Percentiles rank a stretch among this genome's conserved stretches.
Conservation (phyloP, 495 filamentous ascomycete genomes). For the Pseudoneurospora amorphoporcata region DNA sequence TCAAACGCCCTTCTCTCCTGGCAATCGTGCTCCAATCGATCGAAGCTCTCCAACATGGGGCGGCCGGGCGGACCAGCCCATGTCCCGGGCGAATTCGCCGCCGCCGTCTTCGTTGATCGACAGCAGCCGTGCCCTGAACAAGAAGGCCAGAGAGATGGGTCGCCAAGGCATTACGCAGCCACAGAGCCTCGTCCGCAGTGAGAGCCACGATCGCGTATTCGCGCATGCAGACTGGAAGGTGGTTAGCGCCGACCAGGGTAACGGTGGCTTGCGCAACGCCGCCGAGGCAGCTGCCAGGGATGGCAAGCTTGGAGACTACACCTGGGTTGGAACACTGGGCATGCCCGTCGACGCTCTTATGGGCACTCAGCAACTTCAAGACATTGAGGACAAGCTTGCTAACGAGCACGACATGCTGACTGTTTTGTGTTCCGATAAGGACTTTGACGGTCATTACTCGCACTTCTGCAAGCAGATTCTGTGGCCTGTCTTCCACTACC, state of each 20-base stretch:
- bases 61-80: constrained; percentile 59
- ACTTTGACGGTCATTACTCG: constrained; percentile 84
- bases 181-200: constrained; percentile 31
- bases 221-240: constrained; percentile 68
- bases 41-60: constrained; percentile 64
- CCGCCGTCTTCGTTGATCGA: constrained; percentile 65
- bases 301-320: constrained; percentile 53
- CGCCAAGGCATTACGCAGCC: constrained; percentile 38
- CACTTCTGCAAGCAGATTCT: constrained; percentile 90
- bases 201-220: constrained; percentile 53
- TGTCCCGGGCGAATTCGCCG: constrained; percentile 52
- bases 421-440: constrained; percentile 75
- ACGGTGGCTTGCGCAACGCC: constrained; percentile 82
- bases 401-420: constrained; percentile 70
- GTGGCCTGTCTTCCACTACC: constrained; percentile 91
- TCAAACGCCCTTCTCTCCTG: constrained; percentile 16
- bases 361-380: constrained; percentile 55
- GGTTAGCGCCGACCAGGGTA: constrained; percentile 75
- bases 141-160: constrained; percentile 40
- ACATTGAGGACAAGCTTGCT: constrained; percentile 68
- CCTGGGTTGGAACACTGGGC: constrained; percentile 84
- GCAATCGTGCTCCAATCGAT: constrained; percentile 44
- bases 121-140: constrained; percentile 41
- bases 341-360: constrained; percentile 80
- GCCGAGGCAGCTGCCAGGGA: constrained; percentile 62